Evolutionary conservation across 306 rosid genomes (phyloP).

Genomic region (Trifolium fragiferum): DNA sequence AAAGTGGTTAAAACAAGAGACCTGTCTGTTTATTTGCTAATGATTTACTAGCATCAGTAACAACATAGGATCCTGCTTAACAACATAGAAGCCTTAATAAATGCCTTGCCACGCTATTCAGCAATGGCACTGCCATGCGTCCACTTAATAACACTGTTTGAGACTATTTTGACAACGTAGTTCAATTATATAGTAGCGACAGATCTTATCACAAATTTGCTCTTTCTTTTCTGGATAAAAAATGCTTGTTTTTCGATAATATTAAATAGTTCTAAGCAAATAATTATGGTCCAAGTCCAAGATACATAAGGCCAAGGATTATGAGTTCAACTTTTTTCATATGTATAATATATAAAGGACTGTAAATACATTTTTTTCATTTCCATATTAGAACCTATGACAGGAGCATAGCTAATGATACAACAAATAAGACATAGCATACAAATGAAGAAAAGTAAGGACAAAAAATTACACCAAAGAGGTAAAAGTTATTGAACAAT

Average conservation of each 20-base stretch:
- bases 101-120: too few species aligned
- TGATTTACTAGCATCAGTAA: too few species aligned
- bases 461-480: not conserved
- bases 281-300: not conserved
- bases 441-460: not conserved
- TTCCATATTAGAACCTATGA: not conserved
- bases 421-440: not conserved
- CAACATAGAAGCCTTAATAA: too few species aligned
- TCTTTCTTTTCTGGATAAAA: conserved; percentile 8
- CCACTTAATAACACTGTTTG: not conserved
- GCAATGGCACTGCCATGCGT: not conserved
- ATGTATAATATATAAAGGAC: not conserved
- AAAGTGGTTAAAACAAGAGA: conserved; percentile 1
- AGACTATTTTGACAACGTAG: not conserved
- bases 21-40: too few species aligned
- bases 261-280: not conserved
- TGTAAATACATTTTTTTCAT: not conserved
- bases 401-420: conserved; percentile 3
- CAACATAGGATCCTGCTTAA: too few species aligned
- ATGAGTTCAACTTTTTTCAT: not conserved
- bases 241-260: not conserved
- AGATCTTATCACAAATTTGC: not conserved
- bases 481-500: not conserved
- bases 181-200: not conserved
- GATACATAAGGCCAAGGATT: not conserved